phyloP scores from a whole-genome alignment of 345 rosid species.

The Linum usitatissimum region DNA sequence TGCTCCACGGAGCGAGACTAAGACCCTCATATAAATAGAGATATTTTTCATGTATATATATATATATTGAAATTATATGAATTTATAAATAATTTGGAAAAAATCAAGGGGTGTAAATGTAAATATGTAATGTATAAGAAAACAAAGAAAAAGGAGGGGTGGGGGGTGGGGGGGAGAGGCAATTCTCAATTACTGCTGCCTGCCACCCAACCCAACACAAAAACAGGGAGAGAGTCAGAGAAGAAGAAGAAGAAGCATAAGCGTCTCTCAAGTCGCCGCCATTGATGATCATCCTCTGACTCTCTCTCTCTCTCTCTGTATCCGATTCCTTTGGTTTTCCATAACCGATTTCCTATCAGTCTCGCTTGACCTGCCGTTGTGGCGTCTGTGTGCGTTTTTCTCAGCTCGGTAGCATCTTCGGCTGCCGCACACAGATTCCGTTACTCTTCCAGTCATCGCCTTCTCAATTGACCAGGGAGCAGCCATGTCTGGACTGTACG shows the following conservation, averaged over 20 bases:
- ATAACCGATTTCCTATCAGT: not conserved
- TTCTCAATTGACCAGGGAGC: not conserved
- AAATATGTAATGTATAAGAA: too few relatives aligned
- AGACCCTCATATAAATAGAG: too few relatives aligned
- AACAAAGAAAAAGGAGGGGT: not conserved
- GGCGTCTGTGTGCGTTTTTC: not conserved
- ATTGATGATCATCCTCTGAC: not conserved
- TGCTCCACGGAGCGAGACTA: too few relatives aligned
- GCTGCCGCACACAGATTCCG: not conserved
- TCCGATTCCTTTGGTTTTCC: not conserved
- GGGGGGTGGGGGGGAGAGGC: not conserved
- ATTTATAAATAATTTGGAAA: too few relatives aligned
- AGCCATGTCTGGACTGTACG: not conserved
- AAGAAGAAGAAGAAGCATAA: not conserved
- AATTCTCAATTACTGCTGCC: not conserved
- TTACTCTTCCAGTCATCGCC: not conserved
- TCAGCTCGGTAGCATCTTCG: not conserved
- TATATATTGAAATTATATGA: too few relatives aligned
- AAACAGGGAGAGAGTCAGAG: not conserved
- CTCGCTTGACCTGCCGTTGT: not conserved
- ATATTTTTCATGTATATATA: too few relatives aligned
- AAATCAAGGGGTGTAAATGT: too few relatives aligned
- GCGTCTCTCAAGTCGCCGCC: not conserved
- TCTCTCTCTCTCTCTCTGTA: not conserved
- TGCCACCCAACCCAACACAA: not conserved